phyloP scores from a whole-genome alignment of 169 alveolate species.

The Plasmodium inui region DNA sequence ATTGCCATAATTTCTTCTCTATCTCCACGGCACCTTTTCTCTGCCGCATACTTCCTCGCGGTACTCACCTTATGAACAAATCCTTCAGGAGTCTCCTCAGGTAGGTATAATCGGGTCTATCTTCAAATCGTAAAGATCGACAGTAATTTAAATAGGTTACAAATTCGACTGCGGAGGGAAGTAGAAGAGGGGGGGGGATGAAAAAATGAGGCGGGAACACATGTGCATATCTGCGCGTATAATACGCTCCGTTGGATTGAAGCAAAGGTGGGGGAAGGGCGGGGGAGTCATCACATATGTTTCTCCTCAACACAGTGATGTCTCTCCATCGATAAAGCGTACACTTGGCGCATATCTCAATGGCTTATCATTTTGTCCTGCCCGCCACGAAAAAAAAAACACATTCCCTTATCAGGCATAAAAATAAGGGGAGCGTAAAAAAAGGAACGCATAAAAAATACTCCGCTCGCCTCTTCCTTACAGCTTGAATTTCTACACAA shows the following conservation, averaged over 20 bases:
- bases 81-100: constrained; percentile 96
- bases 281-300: background rate
- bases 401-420: background rate
- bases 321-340: background rate
- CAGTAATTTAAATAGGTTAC: constrained; percentile 94
- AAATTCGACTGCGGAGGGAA: constrained; percentile 88
- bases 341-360: background rate
- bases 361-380: background rate
- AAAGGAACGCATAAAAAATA: background rate
- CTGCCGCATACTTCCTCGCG: background rate
- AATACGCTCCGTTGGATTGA: background rate
- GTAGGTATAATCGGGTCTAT: constrained; percentile 95
- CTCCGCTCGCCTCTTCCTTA: constrained; percentile 3
- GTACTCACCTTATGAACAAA: constrained; percentile 88
- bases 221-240: background rate
- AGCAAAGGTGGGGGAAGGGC: background rate
- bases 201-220: background rate
- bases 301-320: background rate
- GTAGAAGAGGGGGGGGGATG: background rate
- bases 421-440: too few relatives aligned
- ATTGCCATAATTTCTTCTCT: background rate
- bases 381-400: background rate
- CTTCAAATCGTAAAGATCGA: constrained; percentile 95
- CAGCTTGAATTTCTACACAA: constrained; percentile 94
- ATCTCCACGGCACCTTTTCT: background rate